Evolutionary conservation across 2,329 filamentous ascomycete species (phyloP).

Genomic region (Cladosporium austrohemisphaericum): DNA sequence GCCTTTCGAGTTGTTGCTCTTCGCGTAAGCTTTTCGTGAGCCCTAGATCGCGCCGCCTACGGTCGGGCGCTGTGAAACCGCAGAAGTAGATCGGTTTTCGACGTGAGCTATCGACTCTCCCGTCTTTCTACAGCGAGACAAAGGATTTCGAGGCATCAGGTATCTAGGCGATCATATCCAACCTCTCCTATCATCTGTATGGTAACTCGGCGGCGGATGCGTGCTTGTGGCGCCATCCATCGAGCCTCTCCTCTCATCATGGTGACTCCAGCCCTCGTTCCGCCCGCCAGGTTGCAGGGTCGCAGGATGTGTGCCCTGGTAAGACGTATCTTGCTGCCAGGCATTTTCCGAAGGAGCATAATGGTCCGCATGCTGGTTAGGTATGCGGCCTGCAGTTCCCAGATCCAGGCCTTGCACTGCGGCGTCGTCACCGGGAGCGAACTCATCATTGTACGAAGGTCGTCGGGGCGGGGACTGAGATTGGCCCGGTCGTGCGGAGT

Average conservation of each 20-base stretch:
- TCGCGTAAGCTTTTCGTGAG: neutral
- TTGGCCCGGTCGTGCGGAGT: constrained; percentile 18
- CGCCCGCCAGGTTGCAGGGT: neutral
- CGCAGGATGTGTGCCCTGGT: neutral
- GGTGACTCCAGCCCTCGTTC: neutral
- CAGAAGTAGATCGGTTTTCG: neutral
- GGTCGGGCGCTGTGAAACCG: neutral
- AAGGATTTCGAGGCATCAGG: too few species aligned
- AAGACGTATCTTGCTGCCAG: constrained; percentile 6
- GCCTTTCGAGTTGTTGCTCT: too few species aligned
- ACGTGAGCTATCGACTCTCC: neutral
- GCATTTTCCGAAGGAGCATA: neutral
- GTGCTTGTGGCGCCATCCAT: neutral
- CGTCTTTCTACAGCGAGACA: too few species aligned
- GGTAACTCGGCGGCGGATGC: neutral
- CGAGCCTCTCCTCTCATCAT: neutral
- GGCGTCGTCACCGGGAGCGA: constrained; percentile 10
- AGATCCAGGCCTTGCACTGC: neutral
- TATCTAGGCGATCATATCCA: neutral
- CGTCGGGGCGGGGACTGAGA: constrained; percentile 1
- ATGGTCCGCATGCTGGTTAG: neutral
- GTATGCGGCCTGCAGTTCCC: neutral
- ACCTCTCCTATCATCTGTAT: neutral
- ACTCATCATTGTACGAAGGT: constrained; percentile 11
- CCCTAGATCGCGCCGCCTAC: neutral